Evolutionary conservation across 257 asterid species (phyloP), one percentile per base, ranked within the genome.

Genomic region (Leptodermis oblonga): DNA sequence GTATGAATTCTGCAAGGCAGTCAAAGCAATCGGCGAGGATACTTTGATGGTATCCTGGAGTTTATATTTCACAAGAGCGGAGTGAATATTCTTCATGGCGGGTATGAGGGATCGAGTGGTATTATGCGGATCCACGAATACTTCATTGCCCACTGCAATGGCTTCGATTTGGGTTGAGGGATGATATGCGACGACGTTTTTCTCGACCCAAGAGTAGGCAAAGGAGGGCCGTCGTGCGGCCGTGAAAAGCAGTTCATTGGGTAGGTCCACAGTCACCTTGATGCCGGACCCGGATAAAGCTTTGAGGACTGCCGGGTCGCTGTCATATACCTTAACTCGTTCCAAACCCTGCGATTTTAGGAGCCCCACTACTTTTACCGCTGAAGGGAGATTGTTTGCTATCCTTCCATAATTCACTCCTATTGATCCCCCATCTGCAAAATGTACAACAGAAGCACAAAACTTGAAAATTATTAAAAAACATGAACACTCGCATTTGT

Each of bases 121-220:
- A 71, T 87, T 87, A 70, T 87, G 86, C 0, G 87, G 62, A 82
- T 87, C 95, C 37, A 84, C 97, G 71, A 90, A 93, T 10, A 93
- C 99, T 68, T 93, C 99, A 15, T 93, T 93, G 23, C 99, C 99
- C 53, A 90, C 95, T 33, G 96, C 97, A 65, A 93, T 79, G 78
- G 96, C 78, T 71, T 93, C 97, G 70, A 93, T 73, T 58, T 73
- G 82, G 62, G 97, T 90, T 55, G 81, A 42, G 9, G 97, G 99
- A 63, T 84, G 78, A 71, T 87, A 85, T 25, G 91, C 87, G 61
- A 60, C 88, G 63, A 90, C 88, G 48, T 88, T 93, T 0, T 66
- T 74, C 39, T 61, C 68, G 2, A 90, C 88, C 96, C 97, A 90
- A 0, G 85, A 60, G 78, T 71, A 52, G 37, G 96, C 96, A 60